Percentiles rank a stretch among this genome's conserved stretches.
Evolutionary conservation across 331 rosid species (phyloP).

Genomic region (Acacia concinna): DNA sequence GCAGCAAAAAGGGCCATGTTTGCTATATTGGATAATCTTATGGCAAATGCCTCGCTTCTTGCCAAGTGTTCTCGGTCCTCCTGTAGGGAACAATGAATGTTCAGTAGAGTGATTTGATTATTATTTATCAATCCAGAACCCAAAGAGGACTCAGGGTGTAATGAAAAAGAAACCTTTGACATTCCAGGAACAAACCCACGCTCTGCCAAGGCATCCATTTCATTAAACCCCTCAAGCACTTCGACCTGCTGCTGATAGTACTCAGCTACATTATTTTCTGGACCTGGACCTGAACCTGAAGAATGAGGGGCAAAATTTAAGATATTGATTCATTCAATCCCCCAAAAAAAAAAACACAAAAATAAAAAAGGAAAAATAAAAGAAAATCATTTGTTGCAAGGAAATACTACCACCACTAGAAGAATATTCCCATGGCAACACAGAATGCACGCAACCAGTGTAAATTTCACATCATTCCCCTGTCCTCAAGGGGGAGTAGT

Average conservation of each 20-base stretch:
- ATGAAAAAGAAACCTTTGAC: conserved; percentile 69
- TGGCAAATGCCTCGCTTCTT: conserved; percentile 86
- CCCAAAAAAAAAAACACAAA: not conserved
- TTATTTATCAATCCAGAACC: conserved; percentile 12
- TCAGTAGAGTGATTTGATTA: conserved; percentile 28
- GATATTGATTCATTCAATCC: conserved; percentile 4
- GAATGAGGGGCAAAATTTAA: not conserved
- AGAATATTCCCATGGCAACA: conserved; percentile 1
- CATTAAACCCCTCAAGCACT: conserved; percentile 89
- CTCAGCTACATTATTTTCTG: conserved; percentile 85
- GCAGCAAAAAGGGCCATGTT: conserved; percentile 89
- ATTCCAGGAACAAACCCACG: conserved; percentile 84
- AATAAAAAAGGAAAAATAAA: not conserved
- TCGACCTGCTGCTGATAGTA: conserved; percentile 97
- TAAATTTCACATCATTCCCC: not conserved
- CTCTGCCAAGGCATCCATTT: conserved; percentile 88
- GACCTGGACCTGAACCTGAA: conserved; percentile 77
- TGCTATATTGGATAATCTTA: conserved; percentile 84
- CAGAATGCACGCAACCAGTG: not conserved
- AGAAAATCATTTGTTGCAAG: conserved; percentile 12
- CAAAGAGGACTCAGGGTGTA: not conserved
- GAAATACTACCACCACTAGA: conserved; percentile 1
- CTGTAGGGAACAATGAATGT: conserved; percentile 43
- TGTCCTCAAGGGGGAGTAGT: not conserved
- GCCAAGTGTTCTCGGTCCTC: conserved; percentile 90